phyloP scores from a whole-genome alignment of 768 basidiomycete species.

The Tulasnella sp. region DNA sequence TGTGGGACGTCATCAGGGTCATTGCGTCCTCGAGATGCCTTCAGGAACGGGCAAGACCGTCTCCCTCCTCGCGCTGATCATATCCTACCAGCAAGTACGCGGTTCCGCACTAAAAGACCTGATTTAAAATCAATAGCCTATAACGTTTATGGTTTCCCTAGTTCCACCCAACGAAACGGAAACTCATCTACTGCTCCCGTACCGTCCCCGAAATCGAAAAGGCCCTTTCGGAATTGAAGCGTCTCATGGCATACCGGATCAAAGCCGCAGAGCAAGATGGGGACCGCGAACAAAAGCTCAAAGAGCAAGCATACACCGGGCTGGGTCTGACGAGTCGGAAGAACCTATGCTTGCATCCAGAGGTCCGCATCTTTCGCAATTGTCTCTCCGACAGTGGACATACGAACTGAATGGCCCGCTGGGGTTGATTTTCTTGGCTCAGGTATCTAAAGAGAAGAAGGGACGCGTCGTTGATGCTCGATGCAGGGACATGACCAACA shows the following conservation, averaged over 20 bases:
- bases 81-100: constrained; percentile 90
- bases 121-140: neutral
- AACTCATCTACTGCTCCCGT: constrained; percentile 97
- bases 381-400: neutral
- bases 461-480: constrained; percentile 94
- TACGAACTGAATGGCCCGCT: neutral
- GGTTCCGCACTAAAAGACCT: neutral
- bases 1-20: constrained; percentile 49
- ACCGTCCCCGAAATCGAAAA: constrained; percentile 99
- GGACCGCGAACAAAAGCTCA: constrained; percentile 58
- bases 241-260: constrained; percentile 82
- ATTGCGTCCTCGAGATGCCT: constrained; percentile 99
- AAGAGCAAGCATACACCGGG: constrained; percentile 75
- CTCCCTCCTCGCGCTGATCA: constrained; percentile 85
- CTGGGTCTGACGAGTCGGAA: constrained; percentile 91
- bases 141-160: constrained; percentile 25
- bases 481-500: constrained; percentile 88
- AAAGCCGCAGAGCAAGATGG: constrained; percentile 40
- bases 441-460: constrained; percentile 98
- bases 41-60: constrained; percentile 99
- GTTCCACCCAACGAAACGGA: constrained; percentile 87
- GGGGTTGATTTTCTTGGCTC: neutral
- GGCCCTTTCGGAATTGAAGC: constrained; percentile 86
- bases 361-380: constrained; percentile 35
- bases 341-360: constrained; percentile 92